Evolutionary conservation across 306 rosid species (phyloP).

Genomic region (Pyrus betulifolia): DNA sequence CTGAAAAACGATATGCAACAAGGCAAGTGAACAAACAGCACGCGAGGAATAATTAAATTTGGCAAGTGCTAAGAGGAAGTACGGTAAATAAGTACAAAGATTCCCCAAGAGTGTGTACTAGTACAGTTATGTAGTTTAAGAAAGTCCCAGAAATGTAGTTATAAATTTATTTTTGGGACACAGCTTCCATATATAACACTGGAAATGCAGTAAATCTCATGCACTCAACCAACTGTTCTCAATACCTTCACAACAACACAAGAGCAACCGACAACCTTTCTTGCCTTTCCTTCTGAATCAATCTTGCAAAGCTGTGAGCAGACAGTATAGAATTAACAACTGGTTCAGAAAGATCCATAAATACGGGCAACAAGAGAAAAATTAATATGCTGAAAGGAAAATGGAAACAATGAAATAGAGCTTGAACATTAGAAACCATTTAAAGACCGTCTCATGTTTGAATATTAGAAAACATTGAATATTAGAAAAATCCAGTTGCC

Average conservation of each 20-base stretch:
- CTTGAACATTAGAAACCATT: not conserved
- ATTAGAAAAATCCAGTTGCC: no score
- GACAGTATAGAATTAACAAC: not conserved
- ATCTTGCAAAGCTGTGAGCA: conserved; percentile 62
- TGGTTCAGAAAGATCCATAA: not conserved
- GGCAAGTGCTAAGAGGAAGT: not conserved
- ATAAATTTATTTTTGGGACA: not conserved
- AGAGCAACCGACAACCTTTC: conserved; percentile 50
- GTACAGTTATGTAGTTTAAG: not conserved
- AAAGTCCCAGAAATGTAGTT: no score
- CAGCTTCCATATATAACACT: not conserved
- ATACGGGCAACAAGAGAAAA: not conserved
- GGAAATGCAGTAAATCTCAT: not conserved
- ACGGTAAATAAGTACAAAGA: no score
- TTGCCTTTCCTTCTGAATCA: conserved; percentile 78
- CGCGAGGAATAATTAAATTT: not conserved
- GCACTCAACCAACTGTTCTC: not conserved
- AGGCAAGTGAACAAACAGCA: not conserved
- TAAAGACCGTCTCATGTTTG: not conserved
- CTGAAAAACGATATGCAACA: conserved; percentile 8
- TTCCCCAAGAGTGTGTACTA: not conserved
- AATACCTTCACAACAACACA: conserved; percentile 77
- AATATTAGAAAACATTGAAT: no score
- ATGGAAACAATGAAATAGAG: not conserved
- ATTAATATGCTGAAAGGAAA: not conserved